These are phyloP conservation scores for Chlorencoelia australis DNA, from an alignment of 2,329 filamentous ascomycete species.

Conservation along the genomic window DNA sequence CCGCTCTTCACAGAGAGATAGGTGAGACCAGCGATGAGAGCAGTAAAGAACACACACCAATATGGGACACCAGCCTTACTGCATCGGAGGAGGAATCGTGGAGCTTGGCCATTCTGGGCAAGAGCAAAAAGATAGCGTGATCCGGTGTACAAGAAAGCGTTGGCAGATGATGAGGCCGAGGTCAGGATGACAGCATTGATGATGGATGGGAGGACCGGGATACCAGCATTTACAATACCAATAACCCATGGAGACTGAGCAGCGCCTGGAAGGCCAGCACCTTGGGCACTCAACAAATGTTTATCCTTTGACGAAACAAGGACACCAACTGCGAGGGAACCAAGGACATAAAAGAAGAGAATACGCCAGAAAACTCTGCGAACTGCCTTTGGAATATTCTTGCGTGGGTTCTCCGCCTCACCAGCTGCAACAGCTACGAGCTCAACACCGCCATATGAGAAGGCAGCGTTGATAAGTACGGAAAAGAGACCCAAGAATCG, in stretches of 20 bases:
- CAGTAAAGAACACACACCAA: slow-evolving; percentile 57
- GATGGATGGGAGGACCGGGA: slow-evolving; percentile 55
- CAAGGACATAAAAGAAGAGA: slow-evolving; percentile 64
- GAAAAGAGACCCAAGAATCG: slow-evolving; percentile 56
- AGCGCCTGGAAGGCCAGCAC: slow-evolving; percentile 49
- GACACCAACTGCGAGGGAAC: slow-evolving; percentile 62
- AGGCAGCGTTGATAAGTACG: slow-evolving; percentile 38
- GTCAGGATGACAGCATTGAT: slow-evolving; percentile 65
- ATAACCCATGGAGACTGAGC: slow-evolving; percentile 59
- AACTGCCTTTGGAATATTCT: slow-evolving; percentile 61
- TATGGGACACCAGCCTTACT: slow-evolving; percentile 56
- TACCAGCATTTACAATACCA: slow-evolving; percentile 57
- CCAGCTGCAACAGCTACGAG: slow-evolving; percentile 43
- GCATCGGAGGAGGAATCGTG: slow-evolving; percentile 47
- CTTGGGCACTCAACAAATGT: slow-evolving; percentile 53
- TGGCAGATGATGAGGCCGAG: slow-evolving; percentile 38
- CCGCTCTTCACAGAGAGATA: slow-evolving; percentile 59
- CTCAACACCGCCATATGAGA: slow-evolving; percentile 38
- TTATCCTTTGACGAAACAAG: slow-evolving; percentile 59
- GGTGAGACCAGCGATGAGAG: slow-evolving; percentile 58
- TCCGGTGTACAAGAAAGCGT: slow-evolving; percentile 24
- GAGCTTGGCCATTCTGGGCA: slow-evolving; percentile 59
- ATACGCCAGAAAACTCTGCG: slow-evolving; percentile 73
- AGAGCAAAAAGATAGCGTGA: slow-evolving; percentile 27
- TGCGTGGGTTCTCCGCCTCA: slow-evolving; percentile 61